Evolutionary conservation across 805 yeast species (phyloP).

Genomic region (Myxozyma vanderwaltii): DNA sequence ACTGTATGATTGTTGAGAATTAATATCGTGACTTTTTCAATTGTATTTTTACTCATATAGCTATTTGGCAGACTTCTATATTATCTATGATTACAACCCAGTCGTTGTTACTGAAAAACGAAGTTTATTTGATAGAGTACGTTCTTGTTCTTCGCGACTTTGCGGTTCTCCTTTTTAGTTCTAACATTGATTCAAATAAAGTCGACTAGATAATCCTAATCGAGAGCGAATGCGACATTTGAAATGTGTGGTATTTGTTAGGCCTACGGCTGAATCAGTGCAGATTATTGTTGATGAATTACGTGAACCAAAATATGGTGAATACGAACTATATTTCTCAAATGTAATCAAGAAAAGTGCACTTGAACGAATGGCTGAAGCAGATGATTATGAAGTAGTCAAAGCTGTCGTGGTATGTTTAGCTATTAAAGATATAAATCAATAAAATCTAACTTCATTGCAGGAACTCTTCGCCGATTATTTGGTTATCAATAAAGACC

Average conservation of each 20-base stretch:
- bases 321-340: conserved; percentile 75
- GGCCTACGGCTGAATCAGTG: conserved; percentile 70
- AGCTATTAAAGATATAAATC: neutral
- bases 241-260: conserved; percentile 75
- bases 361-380: conserved; percentile 83
- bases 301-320: conserved; percentile 73
- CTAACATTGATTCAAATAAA: neutral
- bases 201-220: conserved; percentile 56
- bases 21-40: too few relatives aligned
- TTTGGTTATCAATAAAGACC: conserved; percentile 66
- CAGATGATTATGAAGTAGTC: conserved; percentile 83
- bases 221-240: conserved; percentile 78
- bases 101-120: conserved; percentile 75
- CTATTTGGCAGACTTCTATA: conserved; percentile 65
- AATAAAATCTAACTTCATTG: neutral
- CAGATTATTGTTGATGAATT: conserved; percentile 65
- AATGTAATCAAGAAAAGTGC: conserved; percentile 74
- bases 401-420: conserved; percentile 55
- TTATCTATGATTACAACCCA: conserved; percentile 91
- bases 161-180: neutral
- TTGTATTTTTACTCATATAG: too few relatives aligned
- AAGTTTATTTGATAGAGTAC: conserved; percentile 76
- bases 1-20: conserved; percentile 47
- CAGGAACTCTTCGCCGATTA: conserved; percentile 82
- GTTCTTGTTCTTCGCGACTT: conserved; percentile 10